Base-by-base conservation (phyloP, 345 rosid species). In the Corymbia maculata region DNA sequence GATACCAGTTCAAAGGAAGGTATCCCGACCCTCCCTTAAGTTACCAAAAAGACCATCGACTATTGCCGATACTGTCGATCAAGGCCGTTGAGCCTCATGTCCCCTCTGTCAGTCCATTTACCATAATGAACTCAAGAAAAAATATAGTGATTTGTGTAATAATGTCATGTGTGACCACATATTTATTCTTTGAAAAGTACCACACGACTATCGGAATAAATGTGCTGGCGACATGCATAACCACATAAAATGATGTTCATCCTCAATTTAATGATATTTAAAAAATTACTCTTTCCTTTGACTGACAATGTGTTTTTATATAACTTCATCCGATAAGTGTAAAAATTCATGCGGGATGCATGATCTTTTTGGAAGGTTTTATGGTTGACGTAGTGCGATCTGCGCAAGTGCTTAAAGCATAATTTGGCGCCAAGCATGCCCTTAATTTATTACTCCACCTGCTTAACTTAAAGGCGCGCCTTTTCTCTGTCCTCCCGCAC, bases 41-140 rank as follows among this genome's bases (percentile, higher is more conserved):
- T 61, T 12, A 7, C 68, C 68, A 26, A 1, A 30, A 59, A 26
- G 32, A 59, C 11, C 66, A 59, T 10, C 0, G 3, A 26, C 30
- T 59, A n/a, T 59, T 10, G 7, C 2, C 3, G 24, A 4, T 10
- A 13, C 10, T 2, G n/a, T 59, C 30, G 1, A 3, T 3, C n/a
- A 59, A 26, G 30, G 30, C 13, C 2, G 14, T 59, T 7, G 66
- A 26, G 30, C 66, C 13, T 15, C 32, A 6, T 55, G 61, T 22
- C 28, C 28, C 51, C 61, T 22, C 1, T 28, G 2, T 11, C 3
- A 2, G 7, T 59, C 15, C 6, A 26, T 59, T 14, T 26, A 59
- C 32, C 7, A 28, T 61, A 28, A 61, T 28, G 3, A 61, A 61
- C 15, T 12, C 15, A 12, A 61, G 16, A 61, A 28, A 61, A 50